These are phyloP conservation scores for Colletotrichum chlorophyti DNA, from an alignment of 2,329 filamentous ascomycete genomes.

Conservation along the genomic window DNA sequence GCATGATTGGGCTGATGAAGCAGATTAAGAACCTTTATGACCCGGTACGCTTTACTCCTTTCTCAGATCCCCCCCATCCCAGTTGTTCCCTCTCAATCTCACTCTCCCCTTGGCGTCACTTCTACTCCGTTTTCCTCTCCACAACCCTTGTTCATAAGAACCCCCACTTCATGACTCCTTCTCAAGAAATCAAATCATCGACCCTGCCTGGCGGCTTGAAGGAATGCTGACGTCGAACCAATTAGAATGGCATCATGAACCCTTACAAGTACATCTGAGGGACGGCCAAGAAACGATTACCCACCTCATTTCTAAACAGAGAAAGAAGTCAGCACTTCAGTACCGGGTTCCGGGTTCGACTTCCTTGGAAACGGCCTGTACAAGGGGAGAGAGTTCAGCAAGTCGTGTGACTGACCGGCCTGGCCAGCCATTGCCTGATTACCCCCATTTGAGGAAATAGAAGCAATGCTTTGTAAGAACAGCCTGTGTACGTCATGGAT, in stretches of 20 bases:
- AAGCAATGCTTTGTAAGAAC: neutral
- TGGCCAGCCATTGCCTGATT: neutral
- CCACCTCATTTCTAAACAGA: slow-evolving; percentile 1
- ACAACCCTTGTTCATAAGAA: too few species aligned
- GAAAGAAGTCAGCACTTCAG: neutral
- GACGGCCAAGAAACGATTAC: slow-evolving; percentile 19
- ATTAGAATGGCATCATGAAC: slow-evolving; percentile 96
- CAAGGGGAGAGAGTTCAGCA: neutral
- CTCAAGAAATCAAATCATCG: neutral
- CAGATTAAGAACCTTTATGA: slow-evolving; percentile 94
- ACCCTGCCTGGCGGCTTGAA: slow-evolving; percentile 25
- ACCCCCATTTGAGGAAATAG: neutral
- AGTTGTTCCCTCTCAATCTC: neutral
- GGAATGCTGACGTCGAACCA: slow-evolving; percentile 25
- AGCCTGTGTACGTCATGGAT: neutral
- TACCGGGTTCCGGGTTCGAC: neutral
- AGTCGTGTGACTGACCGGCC: slow-evolving; percentile 6
- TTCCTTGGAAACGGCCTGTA: slow-evolving; percentile 3
- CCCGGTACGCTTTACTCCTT: slow-evolving; percentile 68
- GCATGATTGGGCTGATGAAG: slow-evolving; percentile 90
- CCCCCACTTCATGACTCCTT: slow-evolving; percentile 6
- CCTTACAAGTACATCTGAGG: slow-evolving; percentile 91
- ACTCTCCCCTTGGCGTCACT: neutral
- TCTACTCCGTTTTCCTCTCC: neutral
- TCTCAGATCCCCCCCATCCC: neutral